Evolutionary conservation across 768 basidiomycete genomes (phyloP).

Genomic region (Suillus alpinus): DNA sequence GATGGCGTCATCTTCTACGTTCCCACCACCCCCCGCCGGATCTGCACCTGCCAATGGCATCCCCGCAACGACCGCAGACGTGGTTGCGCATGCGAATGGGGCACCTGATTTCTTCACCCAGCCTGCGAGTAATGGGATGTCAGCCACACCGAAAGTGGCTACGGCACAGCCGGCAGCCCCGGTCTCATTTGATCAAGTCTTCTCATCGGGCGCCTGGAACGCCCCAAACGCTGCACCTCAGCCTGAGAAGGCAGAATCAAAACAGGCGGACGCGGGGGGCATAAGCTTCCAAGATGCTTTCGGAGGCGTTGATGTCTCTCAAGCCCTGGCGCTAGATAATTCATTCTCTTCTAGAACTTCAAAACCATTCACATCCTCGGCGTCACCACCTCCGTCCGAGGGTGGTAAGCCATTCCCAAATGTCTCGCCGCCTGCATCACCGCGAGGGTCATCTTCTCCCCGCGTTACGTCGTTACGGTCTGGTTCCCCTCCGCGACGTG

Average conservation of each 20-base stretch:
- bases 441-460: constrained; percentile 31
- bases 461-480: constrained; percentile 31
- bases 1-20: constrained; percentile 29
- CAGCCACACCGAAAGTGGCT: constrained; percentile 12
- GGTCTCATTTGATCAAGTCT: constrained; percentile 48
- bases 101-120: constrained; percentile 11
- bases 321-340: constrained; percentile 39
- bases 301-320: constrained; percentile 39
- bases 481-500: constrained; percentile 41
- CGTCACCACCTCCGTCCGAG: constrained; percentile 13
- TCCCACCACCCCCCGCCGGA: constrained; percentile 26
- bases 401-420: constrained; percentile 33
- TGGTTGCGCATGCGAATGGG: constrained; percentile 8
- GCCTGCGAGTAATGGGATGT: constrained; percentile 13
- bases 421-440: constrained; percentile 40
- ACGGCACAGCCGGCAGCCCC: constrained; percentile 14
- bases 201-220: constrained; percentile 31
- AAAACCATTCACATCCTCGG: constrained; percentile 24
- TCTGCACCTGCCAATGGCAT: constrained; percentile 25
- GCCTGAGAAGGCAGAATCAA: constrained; percentile 14
- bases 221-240: constrained; percentile 5
- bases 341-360: constrained; percentile 36
- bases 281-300: constrained; percentile 60
- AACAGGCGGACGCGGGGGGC: constrained; percentile 10
- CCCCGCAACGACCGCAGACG: constrained; percentile 9